Percentiles rank a stretch among this genome's conserved stretches.
These are phyloP conservation scores for Rhizopus stolonifer DNA, from an alignment of 371 early-diverging fungal genomes.

Conservation along the genomic window DNA sequence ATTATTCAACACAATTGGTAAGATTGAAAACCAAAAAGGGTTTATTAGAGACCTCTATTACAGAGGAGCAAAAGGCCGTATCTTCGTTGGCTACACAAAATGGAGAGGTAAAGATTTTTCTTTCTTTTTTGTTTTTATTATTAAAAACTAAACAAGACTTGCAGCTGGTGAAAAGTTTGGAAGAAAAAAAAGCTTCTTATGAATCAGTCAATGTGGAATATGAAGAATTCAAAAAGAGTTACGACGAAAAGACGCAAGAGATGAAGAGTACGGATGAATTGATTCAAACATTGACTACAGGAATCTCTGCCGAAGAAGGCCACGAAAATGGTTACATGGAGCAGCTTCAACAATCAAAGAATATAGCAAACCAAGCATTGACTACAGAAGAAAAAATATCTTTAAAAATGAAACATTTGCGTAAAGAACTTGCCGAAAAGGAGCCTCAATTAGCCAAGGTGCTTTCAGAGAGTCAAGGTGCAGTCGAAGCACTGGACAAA, in stretches of 20 bases:
- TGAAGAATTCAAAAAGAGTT: constrained; percentile 55
- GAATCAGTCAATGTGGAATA: constrained; percentile 57
- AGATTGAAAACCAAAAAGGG: constrained; percentile 79
- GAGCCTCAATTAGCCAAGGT: constrained; percentile 52
- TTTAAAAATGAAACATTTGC: constrained; percentile 67
- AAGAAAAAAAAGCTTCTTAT: constrained; percentile 52
- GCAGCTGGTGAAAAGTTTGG: constrained; percentile 52
- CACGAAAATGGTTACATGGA: constrained; percentile 93
- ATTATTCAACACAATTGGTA: constrained; percentile 74
- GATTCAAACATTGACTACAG: constrained; percentile 90
- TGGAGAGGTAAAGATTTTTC: constrained; percentile 42
- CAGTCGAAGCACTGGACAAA: constrained; percentile 49
- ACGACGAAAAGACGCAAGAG: constrained; percentile 66
- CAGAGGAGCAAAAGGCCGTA: constrained; percentile 70
- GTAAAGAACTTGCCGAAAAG: constrained; percentile 62
- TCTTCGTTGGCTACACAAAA: constrained; percentile 31
- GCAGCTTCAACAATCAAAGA: constrained; percentile 79
- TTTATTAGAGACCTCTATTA: constrained; percentile 66
- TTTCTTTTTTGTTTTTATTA: background rate
- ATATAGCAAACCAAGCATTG: constrained; percentile 50
- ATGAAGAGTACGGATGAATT: constrained; percentile 80
- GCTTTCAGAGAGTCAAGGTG: constrained; percentile 45
- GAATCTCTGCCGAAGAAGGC: constrained; percentile 87
- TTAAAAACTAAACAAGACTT: background rate
- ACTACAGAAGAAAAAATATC: constrained; percentile 74